These are phyloP conservation scores for Pythium sukuiense DNA, from an alignment of 352 stramenopile species.

Conservation along the genomic window DNA sequence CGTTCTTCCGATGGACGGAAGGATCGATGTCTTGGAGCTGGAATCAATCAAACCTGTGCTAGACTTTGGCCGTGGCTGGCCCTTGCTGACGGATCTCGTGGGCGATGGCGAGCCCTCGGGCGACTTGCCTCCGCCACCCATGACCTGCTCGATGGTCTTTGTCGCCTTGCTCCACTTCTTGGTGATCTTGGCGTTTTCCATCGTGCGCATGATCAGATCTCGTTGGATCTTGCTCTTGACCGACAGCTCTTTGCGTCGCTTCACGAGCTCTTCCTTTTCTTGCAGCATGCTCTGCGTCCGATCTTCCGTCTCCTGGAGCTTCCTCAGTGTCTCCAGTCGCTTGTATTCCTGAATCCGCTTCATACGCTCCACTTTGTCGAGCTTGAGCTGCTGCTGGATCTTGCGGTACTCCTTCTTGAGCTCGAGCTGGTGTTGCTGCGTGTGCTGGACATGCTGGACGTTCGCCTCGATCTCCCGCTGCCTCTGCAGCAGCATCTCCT, in stretches of 20 bases:
- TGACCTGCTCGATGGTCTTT: constrained; percentile 77
- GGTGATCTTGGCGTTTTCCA: constrained; percentile 89
- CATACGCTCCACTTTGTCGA: constrained; percentile 92
- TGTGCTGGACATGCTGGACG: constrained; percentile 66
- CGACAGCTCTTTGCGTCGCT: constrained; percentile 74
- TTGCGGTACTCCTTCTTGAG: constrained; percentile 84
- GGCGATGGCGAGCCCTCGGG: constrained; percentile 43
- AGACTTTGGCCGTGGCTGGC: constrained; percentile 43
- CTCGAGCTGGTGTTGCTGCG: constrained; percentile 67
- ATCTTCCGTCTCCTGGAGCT: constrained; percentile 82
- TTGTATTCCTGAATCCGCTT: constrained; percentile 91
- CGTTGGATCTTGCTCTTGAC: constrained; percentile 88
- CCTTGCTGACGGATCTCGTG: constrained; percentile 25
- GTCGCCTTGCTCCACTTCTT: constrained; percentile 83
- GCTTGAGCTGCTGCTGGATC: constrained; percentile 80
- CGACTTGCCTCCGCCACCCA: constrained; percentile 35
- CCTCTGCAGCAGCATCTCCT: constrained; percentile 58
- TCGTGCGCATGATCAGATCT: constrained; percentile 85
- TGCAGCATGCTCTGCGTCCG: constrained; percentile 82
- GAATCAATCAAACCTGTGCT: constrained; percentile 39
- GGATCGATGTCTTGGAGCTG: constrained; percentile 34
- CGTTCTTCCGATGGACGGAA: constrained; percentile 38
- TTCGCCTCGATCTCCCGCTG: constrained; percentile 74
- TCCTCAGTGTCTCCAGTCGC: constrained; percentile 85
- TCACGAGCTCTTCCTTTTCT: constrained; percentile 80